phyloP scores from a whole-genome alignment of 1,284 basidiomycete species.

The Tilletiopsis washingtonensis region DNA sequence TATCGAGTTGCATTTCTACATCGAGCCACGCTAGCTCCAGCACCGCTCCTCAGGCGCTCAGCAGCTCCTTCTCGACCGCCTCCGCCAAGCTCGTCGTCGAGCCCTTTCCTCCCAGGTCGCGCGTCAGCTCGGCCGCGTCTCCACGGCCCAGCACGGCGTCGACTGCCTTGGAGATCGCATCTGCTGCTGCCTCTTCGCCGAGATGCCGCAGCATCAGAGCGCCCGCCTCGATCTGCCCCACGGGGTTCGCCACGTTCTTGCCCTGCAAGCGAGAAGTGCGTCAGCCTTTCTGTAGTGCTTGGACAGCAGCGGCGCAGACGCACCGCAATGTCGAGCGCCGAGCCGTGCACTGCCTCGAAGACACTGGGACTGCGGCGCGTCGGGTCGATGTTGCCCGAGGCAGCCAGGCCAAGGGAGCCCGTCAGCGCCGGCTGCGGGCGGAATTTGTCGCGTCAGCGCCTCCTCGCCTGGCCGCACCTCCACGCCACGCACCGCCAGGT shows the following conservation, averaged over 20 bases:
- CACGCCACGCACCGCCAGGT: no score
- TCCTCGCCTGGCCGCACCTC: no score
- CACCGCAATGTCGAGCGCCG: constrained; percentile 17
- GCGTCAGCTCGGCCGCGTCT: constrained; percentile 10
- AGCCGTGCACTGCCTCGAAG: constrained; percentile 50
- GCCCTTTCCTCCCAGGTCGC: constrained; percentile 22
- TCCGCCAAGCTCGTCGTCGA: constrained; percentile 16
- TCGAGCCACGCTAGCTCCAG: no score
- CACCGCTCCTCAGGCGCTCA: no score
- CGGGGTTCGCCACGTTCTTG: constrained; percentile 45
- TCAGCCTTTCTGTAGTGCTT: no score
- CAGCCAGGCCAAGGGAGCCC: constrained; percentile 58
- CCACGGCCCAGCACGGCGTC: constrained; percentile 47
- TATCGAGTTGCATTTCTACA: no score
- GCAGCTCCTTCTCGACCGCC: constrained; percentile 16
- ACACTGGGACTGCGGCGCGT: constrained; percentile 50
- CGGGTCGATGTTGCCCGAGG: constrained; percentile 57
- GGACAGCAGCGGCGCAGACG: no score
- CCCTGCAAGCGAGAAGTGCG: no score
- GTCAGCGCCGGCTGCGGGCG: constrained; percentile 57
- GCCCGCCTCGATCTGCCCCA: constrained; percentile 56
- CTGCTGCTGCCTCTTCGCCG: constrained; percentile 54
- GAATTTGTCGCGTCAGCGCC: no score
- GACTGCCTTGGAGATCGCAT: constrained; percentile 54
- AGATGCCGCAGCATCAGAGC: constrained; percentile 57